phyloP scores from a whole-genome alignment of 257 asterid species.

The Solanum neorickii region DNA sequence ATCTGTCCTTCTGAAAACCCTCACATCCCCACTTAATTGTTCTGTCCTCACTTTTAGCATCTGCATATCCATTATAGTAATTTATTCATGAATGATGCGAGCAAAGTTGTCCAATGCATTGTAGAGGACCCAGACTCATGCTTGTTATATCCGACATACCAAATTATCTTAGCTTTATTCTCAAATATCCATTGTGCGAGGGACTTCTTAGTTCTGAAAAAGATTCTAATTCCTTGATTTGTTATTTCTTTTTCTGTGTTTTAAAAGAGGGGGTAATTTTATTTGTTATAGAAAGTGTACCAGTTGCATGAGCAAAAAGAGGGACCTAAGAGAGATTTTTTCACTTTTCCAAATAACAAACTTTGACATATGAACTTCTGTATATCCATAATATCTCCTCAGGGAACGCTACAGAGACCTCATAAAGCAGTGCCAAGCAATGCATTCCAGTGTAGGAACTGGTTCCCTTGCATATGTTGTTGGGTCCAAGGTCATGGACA shows the following conservation, averaged over 20 bases:
- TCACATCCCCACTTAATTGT: neutral
- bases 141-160: neutral
- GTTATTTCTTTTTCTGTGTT: neutral
- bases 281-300: neutral
- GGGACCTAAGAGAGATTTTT: neutral
- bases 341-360: neutral
- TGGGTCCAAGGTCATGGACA: constrained; percentile 95
- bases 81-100: neutral
- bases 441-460: constrained; percentile 98
- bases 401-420: constrained; percentile 88
- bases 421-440: constrained; percentile 69
- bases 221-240: neutral
- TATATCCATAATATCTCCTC: constrained; percentile 10
- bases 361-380: neutral
- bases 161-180: neutral
- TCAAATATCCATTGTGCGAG: neutral
- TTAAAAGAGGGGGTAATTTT: neutral
- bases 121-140: neutral
- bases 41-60: neutral
- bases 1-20: neutral
- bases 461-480: constrained; percentile 93
- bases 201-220: neutral
- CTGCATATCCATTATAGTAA: neutral
- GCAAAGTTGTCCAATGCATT: neutral
- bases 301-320: neutral